These are phyloP conservation scores for Chloranthus sessilifolius DNA, from an alignment of 164 flowering plant species.

Conservation along the genomic window DNA sequence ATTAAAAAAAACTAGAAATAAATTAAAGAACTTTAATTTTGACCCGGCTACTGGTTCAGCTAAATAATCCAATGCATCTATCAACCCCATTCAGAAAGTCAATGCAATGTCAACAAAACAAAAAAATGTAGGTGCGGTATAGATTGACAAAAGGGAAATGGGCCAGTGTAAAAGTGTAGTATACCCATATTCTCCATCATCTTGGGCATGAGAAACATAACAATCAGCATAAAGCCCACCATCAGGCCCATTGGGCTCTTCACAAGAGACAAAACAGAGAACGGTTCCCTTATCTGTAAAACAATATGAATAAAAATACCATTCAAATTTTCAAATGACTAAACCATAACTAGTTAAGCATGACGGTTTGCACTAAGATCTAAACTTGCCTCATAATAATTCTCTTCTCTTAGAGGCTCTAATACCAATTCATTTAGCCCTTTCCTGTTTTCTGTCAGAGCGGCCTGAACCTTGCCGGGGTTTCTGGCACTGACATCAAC, in stretches of 20 bases:
- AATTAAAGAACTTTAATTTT: background rate
- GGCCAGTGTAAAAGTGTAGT: constrained; percentile 1
- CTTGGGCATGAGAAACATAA: constrained; percentile 90
- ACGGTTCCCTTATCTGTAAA: constrained; percentile 87
- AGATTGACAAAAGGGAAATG: background rate
- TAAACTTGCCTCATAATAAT: constrained; percentile 93
- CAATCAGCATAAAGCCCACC: constrained; percentile 92
- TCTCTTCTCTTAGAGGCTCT: constrained; percentile 84
- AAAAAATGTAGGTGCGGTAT: background rate
- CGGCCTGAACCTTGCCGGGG: constrained; percentile 94
- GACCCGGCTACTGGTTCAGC: too few relatives aligned
- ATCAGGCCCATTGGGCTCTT: constrained; percentile 99
- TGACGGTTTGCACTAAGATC: background rate
- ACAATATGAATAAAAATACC: background rate
- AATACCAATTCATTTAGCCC: constrained; percentile 72
- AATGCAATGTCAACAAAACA: background rate
- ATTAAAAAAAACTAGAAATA: background rate
- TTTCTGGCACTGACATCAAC: constrained; percentile 97
- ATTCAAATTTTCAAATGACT: background rate
- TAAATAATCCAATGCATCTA: too few relatives aligned
- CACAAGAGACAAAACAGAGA: constrained; percentile 64
- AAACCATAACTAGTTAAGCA: background rate
- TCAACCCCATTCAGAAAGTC: background rate
- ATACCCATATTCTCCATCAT: constrained; percentile 89
- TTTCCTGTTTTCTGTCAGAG: constrained; percentile 85